These are phyloP conservation scores for Bryum argenteum DNA, from an alignment of 225 moss, liverwort and hornwort species.

Conservation along the genomic window DNA sequence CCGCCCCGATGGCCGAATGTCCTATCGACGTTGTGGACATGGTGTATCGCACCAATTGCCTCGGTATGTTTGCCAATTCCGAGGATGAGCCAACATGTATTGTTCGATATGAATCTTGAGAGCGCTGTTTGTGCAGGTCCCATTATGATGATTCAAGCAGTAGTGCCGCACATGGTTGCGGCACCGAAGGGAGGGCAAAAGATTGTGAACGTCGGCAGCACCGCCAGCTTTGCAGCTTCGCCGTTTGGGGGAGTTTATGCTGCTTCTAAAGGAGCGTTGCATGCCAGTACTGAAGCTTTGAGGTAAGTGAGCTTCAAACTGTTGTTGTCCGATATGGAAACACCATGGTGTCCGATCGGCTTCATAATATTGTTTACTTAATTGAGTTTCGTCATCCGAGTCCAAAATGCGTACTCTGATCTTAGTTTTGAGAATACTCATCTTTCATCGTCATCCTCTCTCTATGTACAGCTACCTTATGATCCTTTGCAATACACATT, in stretches of 20 bases:
- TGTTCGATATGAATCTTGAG: too few species aligned
- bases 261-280: slow-evolving; percentile 61
- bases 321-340: not conserved
- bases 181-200: slow-evolving; percentile 63
- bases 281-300: slow-evolving; percentile 53
- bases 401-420: not conserved
- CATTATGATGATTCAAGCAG: slow-evolving; percentile 66
- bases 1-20: slow-evolving; percentile 59
- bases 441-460: too few species aligned
- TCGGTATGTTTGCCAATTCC: slow-evolving; percentile 38
- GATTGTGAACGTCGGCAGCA: slow-evolving; percentile 68
- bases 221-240: slow-evolving; percentile 34
- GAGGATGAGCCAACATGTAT: too few species aligned
- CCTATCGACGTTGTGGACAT: slow-evolving; percentile 55
- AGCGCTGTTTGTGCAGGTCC: slow-evolving; percentile 46
- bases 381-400: not conserved
- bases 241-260: slow-evolving; percentile 56
- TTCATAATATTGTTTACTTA: too few species aligned
- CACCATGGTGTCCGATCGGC: not conserved
- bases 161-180: slow-evolving; percentile 71
- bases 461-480: too few species aligned
- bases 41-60: slow-evolving; percentile 66
- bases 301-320: slow-evolving; percentile 28
- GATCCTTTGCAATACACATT: not conserved
- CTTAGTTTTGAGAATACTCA: not conserved